Evolutionary conservation across 371 early-diverging fungal genomes (phyloP).

Genomic region (Mucor piriformis): DNA sequence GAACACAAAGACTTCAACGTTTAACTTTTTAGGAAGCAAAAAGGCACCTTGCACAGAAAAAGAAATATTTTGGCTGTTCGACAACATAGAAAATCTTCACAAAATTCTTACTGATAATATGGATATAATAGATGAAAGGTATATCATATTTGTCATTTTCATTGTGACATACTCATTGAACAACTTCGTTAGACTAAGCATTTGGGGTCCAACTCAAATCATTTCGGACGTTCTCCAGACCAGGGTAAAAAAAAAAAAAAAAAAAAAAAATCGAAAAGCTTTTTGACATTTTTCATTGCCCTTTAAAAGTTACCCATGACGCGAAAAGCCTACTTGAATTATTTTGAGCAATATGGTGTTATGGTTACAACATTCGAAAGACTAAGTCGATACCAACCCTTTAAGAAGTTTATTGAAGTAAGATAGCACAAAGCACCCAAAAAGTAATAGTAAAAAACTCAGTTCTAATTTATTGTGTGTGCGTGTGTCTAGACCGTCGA

Average conservation of each 20-base stretch:
- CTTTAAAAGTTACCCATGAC: slow-evolving; percentile 27
- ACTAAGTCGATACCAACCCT: slow-evolving; percentile 40
- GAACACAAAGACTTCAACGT: slow-evolving; percentile 33
- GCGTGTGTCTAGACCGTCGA: slow-evolving; percentile 3
- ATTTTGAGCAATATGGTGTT: slow-evolving; percentile 39
- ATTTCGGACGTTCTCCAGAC: slow-evolving; percentile 49
- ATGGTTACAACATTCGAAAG: slow-evolving; percentile 41
- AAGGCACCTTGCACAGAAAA: slow-evolving; percentile 49
- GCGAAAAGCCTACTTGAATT: slow-evolving; percentile 28
- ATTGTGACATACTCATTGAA: not conserved
- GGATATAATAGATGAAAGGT: slow-evolving; percentile 39
- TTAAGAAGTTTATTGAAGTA: slow-evolving; percentile 51
- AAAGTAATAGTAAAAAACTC: not conserved
- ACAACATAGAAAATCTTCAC: slow-evolving; percentile 39
- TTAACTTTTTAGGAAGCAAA: slow-evolving; percentile 41
- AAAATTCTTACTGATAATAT: slow-evolving; percentile 32
- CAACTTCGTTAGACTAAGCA: slow-evolving; percentile 29
- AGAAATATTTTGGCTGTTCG: slow-evolving; percentile 44
- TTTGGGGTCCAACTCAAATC: slow-evolving; percentile 61
- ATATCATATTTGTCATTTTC: not conserved
- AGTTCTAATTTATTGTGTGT: slow-evolving; percentile 6
- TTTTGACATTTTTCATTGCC: not conserved
- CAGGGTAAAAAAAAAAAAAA: slow-evolving; percentile 26
- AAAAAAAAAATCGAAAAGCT: slow-evolving; percentile 4
- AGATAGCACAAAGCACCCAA: not conserved